Evolutionary conservation across 768 basidiomycete species (phyloP), one percentile per base, ranked within the genome.

Genomic region (Boletus sp.): DNA sequence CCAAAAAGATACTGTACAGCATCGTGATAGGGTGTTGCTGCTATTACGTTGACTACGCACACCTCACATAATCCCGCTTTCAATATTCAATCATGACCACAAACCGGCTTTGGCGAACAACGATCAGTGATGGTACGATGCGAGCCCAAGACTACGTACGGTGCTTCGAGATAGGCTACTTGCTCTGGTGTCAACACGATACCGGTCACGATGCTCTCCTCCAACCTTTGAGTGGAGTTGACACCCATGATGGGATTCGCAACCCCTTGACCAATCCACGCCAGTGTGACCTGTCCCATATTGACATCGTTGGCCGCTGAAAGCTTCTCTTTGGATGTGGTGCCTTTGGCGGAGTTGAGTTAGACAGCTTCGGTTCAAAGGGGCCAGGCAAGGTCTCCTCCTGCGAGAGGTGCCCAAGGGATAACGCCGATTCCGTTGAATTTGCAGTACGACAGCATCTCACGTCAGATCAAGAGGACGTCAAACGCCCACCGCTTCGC

Each of bases 371-470:
- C 64, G 1, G 54, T 55, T 3, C 63, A 68, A 1, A 72, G 3
- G 0, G 76, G 77, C 3, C 76, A 73, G 0, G 75, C 70, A 7
- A 80, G 74, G 29, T 61, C 35, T 5, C 79, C 79, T 7, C 53
- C 55, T 23, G 66, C 60, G 15, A 84, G 72, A 1, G 81, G 79
- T 0, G 73, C 65, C 75, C 78, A 82, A 0, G 82, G 79, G 32
- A 84, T 80, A 27, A 78, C 63, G 0, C 80, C 80, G 32, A 83
- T 78, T 25, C 82, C 82, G 27, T 77, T 74, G 54, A 70, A 72
- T 21, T 74, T 70, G 62, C 77, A 79, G 62, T 78, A 79, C 5
- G 70, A 62, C 19, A 73, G 61, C 77, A 77, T 75, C 53, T 78
- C 77, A 33, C 4, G 10, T 34, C 3, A 4, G 5, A 3, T 62